Conservation (phyloP, 768 basidiomycete genomes). For the Tricholoma bakamatsutake region DNA sequence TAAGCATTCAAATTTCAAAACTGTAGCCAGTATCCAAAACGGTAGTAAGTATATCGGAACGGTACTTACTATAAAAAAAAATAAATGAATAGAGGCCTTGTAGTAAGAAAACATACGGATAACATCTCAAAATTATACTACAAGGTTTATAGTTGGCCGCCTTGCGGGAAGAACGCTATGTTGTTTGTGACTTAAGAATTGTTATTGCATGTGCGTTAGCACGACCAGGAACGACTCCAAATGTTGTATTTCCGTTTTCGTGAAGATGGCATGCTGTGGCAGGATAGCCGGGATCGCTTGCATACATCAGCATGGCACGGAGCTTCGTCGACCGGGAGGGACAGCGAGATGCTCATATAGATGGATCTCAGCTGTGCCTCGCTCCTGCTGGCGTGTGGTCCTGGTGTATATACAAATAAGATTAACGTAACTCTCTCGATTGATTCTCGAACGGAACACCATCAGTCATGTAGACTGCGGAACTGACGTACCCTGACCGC, state of each 20-base stretch:
- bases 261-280: background rate
- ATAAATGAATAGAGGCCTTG: no score
- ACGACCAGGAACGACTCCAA: background rate
- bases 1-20: no score
- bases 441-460: background rate
- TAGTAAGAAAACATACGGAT: no score
- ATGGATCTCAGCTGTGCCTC: background rate
- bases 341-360: background rate
- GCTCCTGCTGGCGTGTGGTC: background rate
- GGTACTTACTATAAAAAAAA: no score
- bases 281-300: background rate
- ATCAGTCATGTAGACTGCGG: background rate
- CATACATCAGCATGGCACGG: background rate
- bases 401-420: background rate
- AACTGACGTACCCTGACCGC: background rate
- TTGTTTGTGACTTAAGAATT: no score
- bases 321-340: background rate
- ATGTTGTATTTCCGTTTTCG: background rate
- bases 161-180: no score
- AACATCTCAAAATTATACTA: no score
- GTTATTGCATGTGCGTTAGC: background rate
- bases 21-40: no score
- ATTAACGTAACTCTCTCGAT: background rate
- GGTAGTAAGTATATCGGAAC: no score
- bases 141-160: no score